Evolutionary conservation across 768 basidiomycete genomes (phyloP), one percentile per base, ranked within the genome.

Genomic region (Clathrus columnatus): DNA sequence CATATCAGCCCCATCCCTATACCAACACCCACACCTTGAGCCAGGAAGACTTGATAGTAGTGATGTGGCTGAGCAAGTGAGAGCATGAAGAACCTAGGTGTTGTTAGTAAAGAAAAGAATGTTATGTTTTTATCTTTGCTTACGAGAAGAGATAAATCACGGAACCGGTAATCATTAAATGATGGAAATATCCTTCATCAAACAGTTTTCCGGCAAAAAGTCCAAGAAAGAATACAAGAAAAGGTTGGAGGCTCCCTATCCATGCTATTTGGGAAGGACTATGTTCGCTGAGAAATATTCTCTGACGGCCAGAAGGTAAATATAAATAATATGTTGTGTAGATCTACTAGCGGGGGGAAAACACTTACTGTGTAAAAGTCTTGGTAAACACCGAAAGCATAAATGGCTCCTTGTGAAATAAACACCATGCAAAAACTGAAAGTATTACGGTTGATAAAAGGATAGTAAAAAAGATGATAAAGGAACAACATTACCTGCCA

Each of bases 1-100:
- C 70, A 80, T 29, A 76, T 62, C 30, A 78, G 53, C 16, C 77
- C 80, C 2, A 68, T 66, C 6, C 67, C 75, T 11, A 76, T 56
- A 1, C 78, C 76, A 1, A 67, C 62, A 14, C 65, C 61, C n/a
- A 79, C 54, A 1, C 75, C 78, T 61, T 79, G 77, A 18, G 66
- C 59, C 17, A 78, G 69, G 47, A 79, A 67, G 16, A 73, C 59
- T 69, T 79, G 62, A 27, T 50, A 62, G 48, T 60, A 79, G 1
- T 45, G 36, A 18, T 54, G 52, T 28, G 76, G 76, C 54, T 77
- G 66, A 0, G 68, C 69, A 2, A 80, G 64, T 2, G 78, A 79
- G 5, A 81, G 63, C 73, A 80, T 75, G 64, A 80, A 79, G 8
- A 3, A 46, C 5, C 52, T 54, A 1, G 14, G 18, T 6, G 11